These are phyloP conservation scores for Abrus pulchellus DNA, from an alignment of 306 rosid genomes.

Conservation along the genomic window DNA sequence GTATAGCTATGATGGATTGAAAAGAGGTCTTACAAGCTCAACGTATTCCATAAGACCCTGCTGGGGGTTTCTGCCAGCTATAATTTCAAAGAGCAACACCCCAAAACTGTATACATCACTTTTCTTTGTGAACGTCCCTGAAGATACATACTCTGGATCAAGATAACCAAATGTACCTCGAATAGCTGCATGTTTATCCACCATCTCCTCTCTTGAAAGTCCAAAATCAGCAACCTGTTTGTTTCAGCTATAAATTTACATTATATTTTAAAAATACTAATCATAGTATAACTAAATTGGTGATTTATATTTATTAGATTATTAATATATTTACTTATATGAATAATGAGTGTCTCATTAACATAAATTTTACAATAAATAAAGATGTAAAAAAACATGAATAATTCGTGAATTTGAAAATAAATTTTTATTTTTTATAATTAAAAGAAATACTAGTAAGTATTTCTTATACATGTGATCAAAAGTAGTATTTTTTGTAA, in stretches of 20 bases:
- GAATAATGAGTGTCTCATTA: no score
- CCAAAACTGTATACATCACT: constrained; percentile 92
- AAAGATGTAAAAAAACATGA: no score
- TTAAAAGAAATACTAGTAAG: no score
- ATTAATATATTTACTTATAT: no score
- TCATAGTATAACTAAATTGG: no score
- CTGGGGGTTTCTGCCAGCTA: constrained; percentile 86
- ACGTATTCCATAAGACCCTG: constrained; percentile 89
- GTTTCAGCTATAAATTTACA: not conserved
- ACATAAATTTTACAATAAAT: no score
- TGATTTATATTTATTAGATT: no score
- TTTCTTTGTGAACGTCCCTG: constrained; percentile 80
- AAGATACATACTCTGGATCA: constrained; percentile 82
- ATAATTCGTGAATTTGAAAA: no score
- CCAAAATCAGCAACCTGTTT: constrained; percentile 90
- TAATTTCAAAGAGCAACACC: constrained; percentile 82
- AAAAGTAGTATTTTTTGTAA: not conserved
- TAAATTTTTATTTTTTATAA: no score
- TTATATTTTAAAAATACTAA: no score
- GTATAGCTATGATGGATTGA: not conserved
- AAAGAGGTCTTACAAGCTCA: constrained; percentile 73
- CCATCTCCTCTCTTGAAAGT: constrained; percentile 90
- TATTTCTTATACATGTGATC: no score
- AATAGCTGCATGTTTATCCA: constrained; percentile 71
- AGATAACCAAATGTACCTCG: constrained; percentile 87